Conservation (phyloP, 768 basidiomycete species). For the Hysterangium stoloniferum region DNA sequence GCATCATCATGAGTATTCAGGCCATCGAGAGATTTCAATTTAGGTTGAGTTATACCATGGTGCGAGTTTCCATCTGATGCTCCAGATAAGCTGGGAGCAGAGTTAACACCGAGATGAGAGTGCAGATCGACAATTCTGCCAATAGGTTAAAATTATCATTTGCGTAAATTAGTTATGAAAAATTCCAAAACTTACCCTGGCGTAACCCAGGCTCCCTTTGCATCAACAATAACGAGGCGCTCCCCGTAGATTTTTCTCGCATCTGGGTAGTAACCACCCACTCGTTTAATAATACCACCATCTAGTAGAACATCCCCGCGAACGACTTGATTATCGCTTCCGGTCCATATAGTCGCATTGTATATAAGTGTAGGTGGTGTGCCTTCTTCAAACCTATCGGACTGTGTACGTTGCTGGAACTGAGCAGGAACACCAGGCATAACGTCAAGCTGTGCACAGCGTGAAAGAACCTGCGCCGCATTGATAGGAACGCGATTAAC, state of each 20-base stretch:
- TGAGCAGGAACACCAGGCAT: constrained; percentile 15
- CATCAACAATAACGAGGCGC: constrained; percentile 36
- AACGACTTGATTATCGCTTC: constrained; percentile 43
- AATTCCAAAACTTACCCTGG: constrained; percentile 28
- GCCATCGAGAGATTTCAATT: constrained; percentile 64
- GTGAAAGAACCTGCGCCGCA: constrained; percentile 9
- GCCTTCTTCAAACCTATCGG: constrained; percentile 48
- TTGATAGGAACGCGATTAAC: no score
- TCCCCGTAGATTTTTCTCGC: constrained; percentile 15
- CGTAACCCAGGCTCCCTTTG: constrained; percentile 59
- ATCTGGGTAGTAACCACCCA: constrained; percentile 35
- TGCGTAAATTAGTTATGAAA: constrained; percentile 14
- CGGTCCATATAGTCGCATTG: constrained; percentile 79
- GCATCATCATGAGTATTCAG: constrained; percentile 76
- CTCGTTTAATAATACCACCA: constrained; percentile 50
- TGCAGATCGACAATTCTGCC: constrained; percentile 50
- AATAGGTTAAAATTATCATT: not conserved
- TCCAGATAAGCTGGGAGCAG: constrained; percentile 46
- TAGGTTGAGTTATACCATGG: constrained; percentile 27
- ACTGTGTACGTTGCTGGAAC: constrained; percentile 20
- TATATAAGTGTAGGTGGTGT: constrained; percentile 47
- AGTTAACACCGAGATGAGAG: constrained; percentile 54
- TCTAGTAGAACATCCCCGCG: constrained; percentile 55
- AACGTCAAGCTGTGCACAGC: constrained; percentile 11
- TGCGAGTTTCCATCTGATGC: constrained; percentile 46